Base-by-base conservation (phyloP, 1,284 basidiomycete genomes). In the Sutorius eximius region DNA sequence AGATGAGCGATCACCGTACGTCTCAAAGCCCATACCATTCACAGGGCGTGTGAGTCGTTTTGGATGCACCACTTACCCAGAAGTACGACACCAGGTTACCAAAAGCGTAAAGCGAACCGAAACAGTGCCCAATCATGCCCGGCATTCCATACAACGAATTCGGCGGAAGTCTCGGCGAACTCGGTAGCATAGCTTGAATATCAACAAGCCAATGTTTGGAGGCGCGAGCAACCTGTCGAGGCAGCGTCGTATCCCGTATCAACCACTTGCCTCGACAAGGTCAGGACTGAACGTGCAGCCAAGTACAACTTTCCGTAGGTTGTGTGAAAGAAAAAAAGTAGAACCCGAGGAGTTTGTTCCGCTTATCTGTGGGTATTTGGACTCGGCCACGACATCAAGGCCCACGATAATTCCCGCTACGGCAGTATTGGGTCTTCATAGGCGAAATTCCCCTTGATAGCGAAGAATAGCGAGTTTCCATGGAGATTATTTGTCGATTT, bases 391-490 rank as follows among this genome's bases (percentile, higher is more conserved):
- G n/a, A 24, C 12, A 36, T 36, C 12, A 51, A 51, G 9, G 49
- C 38, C 30, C 32, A 52, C 49, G 37, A 18, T 52, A 52, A 52
- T 52, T 29, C 37, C 48, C 49, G 51, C 49, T 16, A 40, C 22
- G 41, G 24, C 27, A 24, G 24, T 12, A 44, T 16, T 18, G n/a
- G 15, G 22, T 16, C 29, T 22, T 45, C 44, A 41, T 41, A 15
- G 13, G 10, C 4, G 29, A 45, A 16, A 9, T 11, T 3, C 10
- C 44, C 29, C 9, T 22, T 6, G 44, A 45, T 40, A 38, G 13
- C 18, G 29, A 30, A 12, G 43, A 13, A 44, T 47, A 18, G 7
- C 47, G 3, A 27, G 29, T 47, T 47, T 24, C 38, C 45, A 45
- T 13, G 22, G 44, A 29, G 27, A 30, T 30, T 30, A 49, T 27